A percentile compares a stretch with the other conserved stretches of the same genome.
Evolutionary conservation across 805 yeast genomes (phyloP).

Genomic region (Martiniozyma abietophila): DNA sequence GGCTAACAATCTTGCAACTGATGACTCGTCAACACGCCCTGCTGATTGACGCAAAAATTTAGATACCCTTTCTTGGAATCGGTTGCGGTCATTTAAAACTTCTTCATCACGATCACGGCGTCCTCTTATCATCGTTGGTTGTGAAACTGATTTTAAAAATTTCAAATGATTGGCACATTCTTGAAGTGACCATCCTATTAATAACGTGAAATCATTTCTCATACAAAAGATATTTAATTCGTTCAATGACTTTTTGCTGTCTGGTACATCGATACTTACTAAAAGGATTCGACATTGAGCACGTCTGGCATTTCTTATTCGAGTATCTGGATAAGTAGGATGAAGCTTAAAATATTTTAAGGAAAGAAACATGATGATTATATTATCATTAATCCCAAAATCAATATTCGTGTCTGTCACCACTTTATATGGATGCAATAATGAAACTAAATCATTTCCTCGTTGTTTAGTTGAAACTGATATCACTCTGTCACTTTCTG

Average conservation of each 20-base stretch:
- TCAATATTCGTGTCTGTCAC: constrained; percentile 52
- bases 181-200: constrained; percentile 45
- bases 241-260: constrained; percentile 40
- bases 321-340: constrained; percentile 62
- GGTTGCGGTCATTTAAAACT: constrained; percentile 27
- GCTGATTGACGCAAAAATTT: constrained; percentile 4
- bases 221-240: constrained; percentile 40
- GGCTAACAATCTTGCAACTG: constrained; percentile 4
- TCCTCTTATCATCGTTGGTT: constrained; percentile 32
- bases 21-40: constrained; percentile 6
- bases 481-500: constrained; percentile 19
- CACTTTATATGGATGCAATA: constrained; percentile 41
- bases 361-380: constrained; percentile 53
- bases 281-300: constrained; percentile 36
- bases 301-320: constrained; percentile 32
- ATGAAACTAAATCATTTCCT: constrained; percentile 69
- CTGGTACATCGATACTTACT: constrained; percentile 58
- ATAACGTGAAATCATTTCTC: constrained; percentile 38
- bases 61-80: constrained; percentile 19
- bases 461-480: constrained; percentile 58
- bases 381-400: constrained; percentile 49
- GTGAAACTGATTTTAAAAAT: constrained; percentile 24
- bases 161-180: constrained; percentile 41
- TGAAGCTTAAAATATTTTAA: constrained; percentile 66
- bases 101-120: constrained; percentile 21